Evolutionary conservation across 1,139 yeast genomes (phyloP).

Genomic region (Entelexis sorbosivorans): DNA sequence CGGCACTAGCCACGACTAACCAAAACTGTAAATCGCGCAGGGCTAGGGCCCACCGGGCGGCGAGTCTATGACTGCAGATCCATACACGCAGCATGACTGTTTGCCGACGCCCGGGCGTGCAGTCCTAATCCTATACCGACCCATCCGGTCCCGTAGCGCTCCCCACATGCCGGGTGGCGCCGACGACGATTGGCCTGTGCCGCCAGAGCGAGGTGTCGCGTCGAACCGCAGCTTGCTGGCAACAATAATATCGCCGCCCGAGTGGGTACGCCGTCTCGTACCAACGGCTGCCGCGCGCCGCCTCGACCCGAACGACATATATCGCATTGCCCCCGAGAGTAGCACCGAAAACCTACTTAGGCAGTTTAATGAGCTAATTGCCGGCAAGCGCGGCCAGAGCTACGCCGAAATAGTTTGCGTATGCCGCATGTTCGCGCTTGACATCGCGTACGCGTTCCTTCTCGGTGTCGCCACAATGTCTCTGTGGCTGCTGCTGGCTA

Average conservation of each 20-base stretch:
- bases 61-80: neutral
- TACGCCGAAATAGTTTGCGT: neutral
- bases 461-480: neutral
- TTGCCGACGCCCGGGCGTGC: too few species aligned
- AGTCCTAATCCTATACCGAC: too few species aligned
- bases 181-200: neutral
- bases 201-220: neutral
- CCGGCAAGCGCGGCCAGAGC: neutral
- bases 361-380: neutral
- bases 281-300: neutral
- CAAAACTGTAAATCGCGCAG: neutral
- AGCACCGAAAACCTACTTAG: neutral
- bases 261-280: neutral
- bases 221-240: neutral
- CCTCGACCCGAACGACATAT: neutral
- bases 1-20: neutral
- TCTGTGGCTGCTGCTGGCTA: neutral
- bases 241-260: neutral
- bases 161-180: neutral
- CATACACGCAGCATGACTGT: neutral
- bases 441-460: neutral
- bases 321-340: neutral
- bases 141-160: neutral
- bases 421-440: neutral
- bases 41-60: neutral